Base-by-base conservation (phyloP, 768 basidiomycete species). In the Boletus sp. region DNA sequence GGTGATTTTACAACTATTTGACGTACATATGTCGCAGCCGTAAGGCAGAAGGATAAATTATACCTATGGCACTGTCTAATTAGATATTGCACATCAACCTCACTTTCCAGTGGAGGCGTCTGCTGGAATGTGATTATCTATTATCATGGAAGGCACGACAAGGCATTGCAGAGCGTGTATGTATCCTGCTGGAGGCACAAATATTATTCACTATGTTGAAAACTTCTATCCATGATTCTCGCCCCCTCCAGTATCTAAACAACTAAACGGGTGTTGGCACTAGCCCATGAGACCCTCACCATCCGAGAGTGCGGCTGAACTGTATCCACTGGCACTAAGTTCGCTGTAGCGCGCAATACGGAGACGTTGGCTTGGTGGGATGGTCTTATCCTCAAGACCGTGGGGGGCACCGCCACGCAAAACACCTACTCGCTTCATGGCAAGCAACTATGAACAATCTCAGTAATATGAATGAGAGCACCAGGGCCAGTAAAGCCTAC, bases 321-420 rank as follows among this genome's bases (percentile, higher is more conserved):
- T 83, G 49, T 77, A 78, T 29, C 82, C 82, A 52, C 78, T 77
- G 8, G 64, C 67, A 5, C 68, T 64, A 0, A 86, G 72, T 64
- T 87, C 85, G 40, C 72, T 81, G 58, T 84, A 86, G n/a, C 78
- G 77, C 7, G 85, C 83, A 59, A 92, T 87, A 57, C 82, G 83
- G 39, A 89, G 79, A 28, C 84, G 78, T 64, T 92, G 90, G 54
- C 82, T 83, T 1, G 90, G 90, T 15, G 90, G 90, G 35, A 90
- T 80, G 0, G 75, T 69, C 68, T 84, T 83, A 40, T 89, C 86
- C 56, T 85, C 81, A 11, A 81, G 58, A 2, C 80, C 83, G 30
- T 80, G 82, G 12, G 82, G 80, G 47, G 70, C 73, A 52, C 82
- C 82, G 41, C 80, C 82, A 32, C 76, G 78, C 50, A 83, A 65